Evolutionary conservation across 2,329 filamentous ascomycete genomes (phyloP), one percentile per base, ranked within the genome.

Genomic region (Curvularia sp.): DNA sequence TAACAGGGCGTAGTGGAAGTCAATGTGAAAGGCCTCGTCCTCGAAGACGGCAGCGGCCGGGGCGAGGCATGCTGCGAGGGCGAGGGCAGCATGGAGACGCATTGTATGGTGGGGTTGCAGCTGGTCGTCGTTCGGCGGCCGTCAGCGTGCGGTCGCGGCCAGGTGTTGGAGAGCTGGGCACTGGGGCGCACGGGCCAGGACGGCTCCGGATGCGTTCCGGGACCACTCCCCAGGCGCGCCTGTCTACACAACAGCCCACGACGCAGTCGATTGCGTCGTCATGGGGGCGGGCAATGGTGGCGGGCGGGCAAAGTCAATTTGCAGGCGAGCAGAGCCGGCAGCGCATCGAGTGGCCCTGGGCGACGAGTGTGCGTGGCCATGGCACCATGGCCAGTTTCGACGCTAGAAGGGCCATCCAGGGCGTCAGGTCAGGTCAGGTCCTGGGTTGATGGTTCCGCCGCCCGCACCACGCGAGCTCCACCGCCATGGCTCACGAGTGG

Each of bases 1-100:
- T 71, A 99, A 82, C 49, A 98, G 88, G 65, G 91, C 87, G 81
- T 96, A 88, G 80, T 98, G 94, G 81, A 93, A 98, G 80, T 99
- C 95, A 76, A 96, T 86, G 70, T 92, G 86, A 81, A 89, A 93
- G 67, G 96, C 93, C 78, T 99, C 94, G 75, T 99, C 95, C 67
- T 86, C 84, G 81, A 93, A 97, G 60, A 98, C 87, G 65, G 93
- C 91, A 72, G 79, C 75, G 51, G 86, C 81, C 73, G 82, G 72
- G 68, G 82, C 80, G 70, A 88, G 76, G 57, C 75, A 74, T 61
- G 75, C 75, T 70, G 72, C 70, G 61, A 76, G 65, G 65, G 67
- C 62, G 48, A 77, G 60, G 35, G 70, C 69, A 69, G 68, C 75
- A 75, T 73, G 58, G 53, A 76, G 54, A 68, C 73, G 75, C 75